Base-by-base conservation (phyloP, 2,329 filamentous ascomycete species). In the Pseudogymnoascus sp. region DNA sequence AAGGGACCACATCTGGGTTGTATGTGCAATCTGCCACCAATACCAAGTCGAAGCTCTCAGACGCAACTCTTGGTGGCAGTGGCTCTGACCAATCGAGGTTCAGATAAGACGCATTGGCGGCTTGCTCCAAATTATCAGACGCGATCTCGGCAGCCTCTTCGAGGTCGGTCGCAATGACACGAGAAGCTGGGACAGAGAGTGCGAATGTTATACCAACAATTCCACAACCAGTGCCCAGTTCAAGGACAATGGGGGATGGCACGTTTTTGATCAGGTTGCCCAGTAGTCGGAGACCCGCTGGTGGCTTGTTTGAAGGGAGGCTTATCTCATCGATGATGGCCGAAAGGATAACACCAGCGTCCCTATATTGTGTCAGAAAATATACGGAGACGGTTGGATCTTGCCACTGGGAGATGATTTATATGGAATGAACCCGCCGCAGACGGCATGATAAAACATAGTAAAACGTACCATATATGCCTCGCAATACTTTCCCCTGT, bases 11-110 rank as follows among this genome's bases (percentile, higher is more conserved):
- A 67, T 88, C 86, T 14, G 81, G 76, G 70, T 90, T 90, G 73
- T 90, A 90, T 1, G 86, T 90, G 72, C 87, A 90, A 70, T 90
- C 87, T 1, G 86, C 85, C 1, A 88, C 81, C 3, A 89, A 70
- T 20, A 89, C 77, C 35, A 90, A 68, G 70, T 88, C 82, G 67
- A 83, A 78, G 9, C 67, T 67, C 37, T 68, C 68, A 22, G 67
- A 65, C 20, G 67, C 68, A 9, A 78, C 54, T n/a, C 54, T 36
- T 0, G 58, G 0, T 7, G 69, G 65, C 6, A 86, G 71, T 3
- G 77, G 70, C 12, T 77, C 70, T n/a, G 84, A 79, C 87, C 87
- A 90, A 70, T 89, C 83, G 4, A 90, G 77, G 2, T 81, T 74
- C 59, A 76, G 71, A 65, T 70, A 69, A 22, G 20, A 12, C 69